A percentile compares a stretch with the other conserved stretches of the same genome.
Evolutionary conservation across 352 stramenopile species (phyloP).

Genomic region (Phytophthora aleatoria): DNA sequence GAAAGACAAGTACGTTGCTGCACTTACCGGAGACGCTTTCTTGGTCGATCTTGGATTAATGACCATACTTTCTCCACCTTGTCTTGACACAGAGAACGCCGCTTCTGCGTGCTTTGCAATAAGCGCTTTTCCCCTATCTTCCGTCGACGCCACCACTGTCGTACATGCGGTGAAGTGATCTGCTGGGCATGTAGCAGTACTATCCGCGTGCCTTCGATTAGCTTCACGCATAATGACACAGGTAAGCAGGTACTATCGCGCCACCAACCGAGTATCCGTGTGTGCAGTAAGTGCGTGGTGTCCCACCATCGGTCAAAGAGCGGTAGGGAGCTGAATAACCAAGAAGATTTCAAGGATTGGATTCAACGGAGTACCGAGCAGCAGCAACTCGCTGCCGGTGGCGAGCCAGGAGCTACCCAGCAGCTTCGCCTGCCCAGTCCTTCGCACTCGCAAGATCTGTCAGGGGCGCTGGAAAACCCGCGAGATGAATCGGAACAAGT

Average conservation of each 20-base stretch:
- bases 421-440: constrained; percentile 57
- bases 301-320: constrained; percentile 80
- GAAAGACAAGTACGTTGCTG: constrained; percentile 72
- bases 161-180: constrained; percentile 88
- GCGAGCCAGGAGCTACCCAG: constrained; percentile 29
- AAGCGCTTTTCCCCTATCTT: constrained; percentile 86
- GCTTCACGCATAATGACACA: constrained; percentile 83
- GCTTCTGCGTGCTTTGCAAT: constrained; percentile 84
- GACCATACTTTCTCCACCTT: constrained; percentile 13
- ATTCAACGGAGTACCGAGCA: constrained; percentile 70
- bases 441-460: constrained; percentile 72
- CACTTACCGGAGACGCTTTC: constrained; percentile 1
- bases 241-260: constrained; percentile 79
- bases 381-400: constrained; percentile 35
- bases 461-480: constrained; percentile 38
- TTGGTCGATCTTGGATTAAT: constrained; percentile 13
- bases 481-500: constrained; percentile 28
- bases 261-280: constrained; percentile 82
- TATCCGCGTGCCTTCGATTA: constrained; percentile 84
- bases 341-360: constrained; percentile 85
- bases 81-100: constrained; percentile 55
- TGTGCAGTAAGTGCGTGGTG: constrained; percentile 85
- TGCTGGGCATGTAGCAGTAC: constrained; percentile 89
- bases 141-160: constrained; percentile 86
- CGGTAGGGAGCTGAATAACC: constrained; percentile 69